Evolutionary conservation across 345 rosid species (phyloP), one percentile per base, ranked within the genome.

Genomic region (Pistacia vera): DNA sequence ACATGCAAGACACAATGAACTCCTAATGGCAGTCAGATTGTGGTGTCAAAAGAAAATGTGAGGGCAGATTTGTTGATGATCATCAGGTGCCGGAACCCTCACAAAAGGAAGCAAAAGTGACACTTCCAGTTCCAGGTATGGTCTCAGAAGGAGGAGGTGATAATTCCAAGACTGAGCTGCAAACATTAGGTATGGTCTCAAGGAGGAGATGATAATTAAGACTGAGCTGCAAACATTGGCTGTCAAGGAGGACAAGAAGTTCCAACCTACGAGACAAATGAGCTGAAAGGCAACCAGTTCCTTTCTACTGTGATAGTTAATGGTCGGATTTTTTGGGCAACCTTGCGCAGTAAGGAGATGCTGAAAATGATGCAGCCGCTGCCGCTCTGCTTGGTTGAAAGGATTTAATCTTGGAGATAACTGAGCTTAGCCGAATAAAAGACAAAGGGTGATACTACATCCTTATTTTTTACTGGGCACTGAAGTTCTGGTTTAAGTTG

Each of bases 351-450:
- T 78, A 92, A 96, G 88, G 93, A 92, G 84, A 54, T 22, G 97
- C 99, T 1, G 98, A 96, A 79, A 92, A 90, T 78, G 97, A 92
- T 72, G 99, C 97, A 44, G 98, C 99, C 65, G 85, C 87, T 33
- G 90, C 90, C 81, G 99, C 98, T 72, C 80, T 96, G 75, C 75
- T 88, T 93, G 92, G 93, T 78, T 91, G 84, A 88, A 77, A 79
- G 25, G 25, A 25, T 25, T 58, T 41, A 54, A 78, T 75, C 48
- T 49, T 44, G 71, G 57, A 69, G n/a, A 80, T 71, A 79, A 64
- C 72, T 84, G 85, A 77, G 81, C 71, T 82, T 71, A 80, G 46
- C 68, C 48, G 58, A 70, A 30, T 54, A 11, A 64, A 22, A 30
- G n/a, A 38, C 22, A 10, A 44, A 4, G 25, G 12, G n/a, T 14